Evolutionary conservation across 106 monocot species (phyloP), one percentile per base, ranked within the genome.

Genomic region (Dioscorea zingiberensis): DNA sequence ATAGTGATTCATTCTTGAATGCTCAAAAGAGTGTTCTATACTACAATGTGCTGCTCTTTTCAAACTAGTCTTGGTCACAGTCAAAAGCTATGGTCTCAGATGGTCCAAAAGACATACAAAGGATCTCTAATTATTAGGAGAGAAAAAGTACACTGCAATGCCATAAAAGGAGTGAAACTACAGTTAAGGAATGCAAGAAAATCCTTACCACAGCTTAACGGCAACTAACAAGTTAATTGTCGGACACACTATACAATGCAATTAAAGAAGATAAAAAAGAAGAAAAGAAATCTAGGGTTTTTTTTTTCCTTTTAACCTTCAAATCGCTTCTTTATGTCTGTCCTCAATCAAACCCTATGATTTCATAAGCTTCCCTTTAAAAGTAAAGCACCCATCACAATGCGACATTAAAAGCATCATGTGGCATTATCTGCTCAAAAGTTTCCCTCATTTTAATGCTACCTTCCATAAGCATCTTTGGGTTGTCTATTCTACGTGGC

Each of bases 341-440:
- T 65, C 64, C 44, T 51, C 46, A 59, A 72, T 74, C 72, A 72
- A 68, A 38, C 54, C 56, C 38, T 67, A 63, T 55, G 28, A 44
- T 32, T 48, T 69, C 27, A 44, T 11, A 7, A 30, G 13, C 48
- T 7, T 27, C 46, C 54, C 58, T 62, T 62, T 61, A 72, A n/a
- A 66, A 74, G 59, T 69, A 75, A 72, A 79, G 73, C 63, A 51
- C 28, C 17, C 25, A 21, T 58, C 64, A 30, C 48, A 77, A 79
- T 76, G 78, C 64, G 69, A 69, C 26, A 48, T 59, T 75, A 80
- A 85, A 86, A 86, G 80, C 66, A 74, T 69, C 67, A 71, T 75
- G 47, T 83, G 86, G 80, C 80, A 78, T 86, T 78, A 86, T 86
- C 77, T 83, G 80, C 71, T 48, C 13, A 67, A 78, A 86, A 83